phyloP scores from a whole-genome alignment of 768 basidiomycete genomes.

The Amanita pallidorosea region DNA sequence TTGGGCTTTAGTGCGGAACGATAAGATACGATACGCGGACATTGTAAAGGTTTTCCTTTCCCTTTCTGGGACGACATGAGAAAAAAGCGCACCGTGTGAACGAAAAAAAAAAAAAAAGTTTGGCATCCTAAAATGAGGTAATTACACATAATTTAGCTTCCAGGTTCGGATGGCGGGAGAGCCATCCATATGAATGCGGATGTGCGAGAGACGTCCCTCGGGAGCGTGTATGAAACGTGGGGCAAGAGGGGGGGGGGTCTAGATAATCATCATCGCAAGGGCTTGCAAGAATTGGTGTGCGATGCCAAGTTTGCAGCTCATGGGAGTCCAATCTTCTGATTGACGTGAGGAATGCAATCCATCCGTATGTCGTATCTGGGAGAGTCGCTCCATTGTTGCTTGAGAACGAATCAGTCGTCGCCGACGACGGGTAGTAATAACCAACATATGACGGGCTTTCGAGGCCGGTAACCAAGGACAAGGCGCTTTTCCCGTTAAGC shows the following conservation, averaged over 20 bases:
- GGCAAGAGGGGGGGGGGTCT: background rate
- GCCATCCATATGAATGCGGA: background rate
- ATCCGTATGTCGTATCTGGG: background rate
- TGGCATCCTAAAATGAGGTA: background rate
- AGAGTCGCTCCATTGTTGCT: background rate
- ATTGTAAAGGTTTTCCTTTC: background rate
- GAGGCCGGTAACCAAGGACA: slow-evolving; percentile 2
- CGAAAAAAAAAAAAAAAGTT: background rate
- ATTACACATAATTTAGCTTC: background rate
- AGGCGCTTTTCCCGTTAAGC: background rate
- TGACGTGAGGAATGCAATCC: background rate
- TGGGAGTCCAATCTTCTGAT: background rate
- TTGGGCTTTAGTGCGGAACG: background rate
- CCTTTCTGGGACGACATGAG: slow-evolving; percentile 4
- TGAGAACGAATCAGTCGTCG: background rate
- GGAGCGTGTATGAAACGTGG: background rate
- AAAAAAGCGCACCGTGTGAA: background rate
- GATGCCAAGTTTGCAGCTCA: background rate
- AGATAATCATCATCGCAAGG: background rate
- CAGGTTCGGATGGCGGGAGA: background rate
- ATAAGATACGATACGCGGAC: background rate
- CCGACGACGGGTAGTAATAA: background rate
- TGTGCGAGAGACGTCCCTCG: background rate
- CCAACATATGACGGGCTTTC: background rate
- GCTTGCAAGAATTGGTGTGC: background rate